Conservation (phyloP, 176 grass and related monocot species). For the Hyparrhenia diplandra region DNA sequence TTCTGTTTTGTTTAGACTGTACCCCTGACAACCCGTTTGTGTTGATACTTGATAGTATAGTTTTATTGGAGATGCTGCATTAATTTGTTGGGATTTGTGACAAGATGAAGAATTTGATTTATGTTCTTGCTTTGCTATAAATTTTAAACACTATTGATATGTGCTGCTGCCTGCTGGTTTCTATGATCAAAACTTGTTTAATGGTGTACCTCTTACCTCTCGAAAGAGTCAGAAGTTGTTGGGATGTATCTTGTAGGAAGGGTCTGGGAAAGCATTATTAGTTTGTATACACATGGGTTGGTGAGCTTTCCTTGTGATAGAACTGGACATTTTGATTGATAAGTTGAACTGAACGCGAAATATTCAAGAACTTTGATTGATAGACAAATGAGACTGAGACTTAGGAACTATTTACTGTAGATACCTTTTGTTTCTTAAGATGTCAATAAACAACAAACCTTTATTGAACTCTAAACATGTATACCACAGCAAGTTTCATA, state of each 20-base stretch:
- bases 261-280: constrained; percentile 7
- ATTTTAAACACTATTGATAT: background rate
- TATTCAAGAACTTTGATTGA: constrained; percentile 20
- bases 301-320: constrained; percentile 36
- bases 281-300: constrained; percentile 28
- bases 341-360: background rate
- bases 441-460: background rate
- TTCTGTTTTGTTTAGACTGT: background rate
- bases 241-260: constrained; percentile 19
- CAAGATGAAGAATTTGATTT: background rate
- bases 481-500: background rate
- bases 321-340: constrained; percentile 8
- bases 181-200: constrained; percentile 23
- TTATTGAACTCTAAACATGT: background rate
- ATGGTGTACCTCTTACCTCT: background rate
- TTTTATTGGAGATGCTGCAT: background rate
- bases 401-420: background rate
- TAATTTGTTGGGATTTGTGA: no score
- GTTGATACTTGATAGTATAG: background rate
- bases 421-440: background rate
- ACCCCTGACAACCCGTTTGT: background rate
- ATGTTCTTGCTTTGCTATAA: background rate
- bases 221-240: constrained; percentile 36
- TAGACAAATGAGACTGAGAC: background rate
- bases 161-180: background rate